Conservation (phyloP, 2,329 filamentous ascomycete species). For the Penicillium rolfsii region DNA sequence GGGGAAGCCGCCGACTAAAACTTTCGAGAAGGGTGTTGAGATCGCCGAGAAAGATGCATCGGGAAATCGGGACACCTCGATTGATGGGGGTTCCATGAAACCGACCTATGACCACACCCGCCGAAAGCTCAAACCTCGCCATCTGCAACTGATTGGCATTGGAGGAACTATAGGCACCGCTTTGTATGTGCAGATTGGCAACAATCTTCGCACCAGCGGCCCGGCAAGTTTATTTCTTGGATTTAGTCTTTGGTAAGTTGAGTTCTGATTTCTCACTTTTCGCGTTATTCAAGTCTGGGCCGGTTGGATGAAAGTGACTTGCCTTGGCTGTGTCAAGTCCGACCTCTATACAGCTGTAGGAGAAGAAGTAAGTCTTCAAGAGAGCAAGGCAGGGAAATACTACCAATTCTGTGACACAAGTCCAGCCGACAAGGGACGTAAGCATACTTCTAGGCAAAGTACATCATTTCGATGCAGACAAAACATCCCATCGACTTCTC, state of each 20-base stretch:
- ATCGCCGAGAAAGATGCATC: constrained; percentile 25
- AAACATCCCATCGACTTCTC: background rate
- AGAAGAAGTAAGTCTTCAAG: background rate
- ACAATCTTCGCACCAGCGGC: constrained; percentile 45
- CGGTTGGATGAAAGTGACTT: constrained; percentile 7
- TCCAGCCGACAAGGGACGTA: background rate
- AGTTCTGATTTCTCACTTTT: constrained; percentile 1
- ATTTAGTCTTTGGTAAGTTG: constrained; percentile 51
- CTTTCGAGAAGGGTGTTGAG: constrained; percentile 11
- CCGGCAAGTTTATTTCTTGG: constrained; percentile 50
- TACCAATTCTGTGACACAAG: background rate
- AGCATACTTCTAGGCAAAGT: background rate
- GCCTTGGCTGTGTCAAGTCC: background rate
- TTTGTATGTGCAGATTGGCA: constrained; percentile 49
- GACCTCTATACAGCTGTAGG: background rate
- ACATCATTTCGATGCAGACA: background rate
- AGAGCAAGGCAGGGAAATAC: background rate
- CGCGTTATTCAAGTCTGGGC: constrained; percentile 9
- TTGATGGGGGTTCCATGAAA: constrained; percentile 32
- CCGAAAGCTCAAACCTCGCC: constrained; percentile 49
- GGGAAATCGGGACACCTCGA: constrained; percentile 25
- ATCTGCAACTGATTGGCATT: constrained; percentile 53
- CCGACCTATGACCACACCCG: constrained; percentile 40
- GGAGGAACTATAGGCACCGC: constrained; percentile 52
- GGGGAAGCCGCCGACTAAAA: constrained; percentile 18